phyloP scores from a whole-genome alignment of 371 early-diverging fungal species.

The Circinella minor region DNA sequence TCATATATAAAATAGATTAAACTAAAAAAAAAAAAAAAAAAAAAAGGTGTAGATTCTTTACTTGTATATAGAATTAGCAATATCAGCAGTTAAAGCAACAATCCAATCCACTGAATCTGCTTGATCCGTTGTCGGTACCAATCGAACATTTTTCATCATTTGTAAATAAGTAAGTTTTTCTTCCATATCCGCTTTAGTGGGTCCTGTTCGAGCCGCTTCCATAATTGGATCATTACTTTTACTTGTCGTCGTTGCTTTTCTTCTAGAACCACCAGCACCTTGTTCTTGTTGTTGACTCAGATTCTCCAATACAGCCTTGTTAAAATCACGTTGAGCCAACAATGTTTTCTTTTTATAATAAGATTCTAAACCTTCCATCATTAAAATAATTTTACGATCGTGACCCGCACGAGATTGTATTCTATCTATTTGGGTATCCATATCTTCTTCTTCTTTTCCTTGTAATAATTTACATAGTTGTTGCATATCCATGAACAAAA shows the following conservation, averaged over 20 bases:
- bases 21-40: too few relatives aligned
- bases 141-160: conserved; percentile 48
- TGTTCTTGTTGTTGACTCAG: conserved; percentile 1
- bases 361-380: conserved; percentile 60
- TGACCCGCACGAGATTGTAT: conserved; percentile 20
- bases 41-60: conserved; percentile 19
- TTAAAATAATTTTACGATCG: conserved; percentile 36
- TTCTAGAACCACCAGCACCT: conserved; percentile 6
- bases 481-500: conserved; percentile 46
- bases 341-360: conserved; percentile 51
- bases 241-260: background rate
- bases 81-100: conserved; percentile 61
- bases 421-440: conserved; percentile 27
- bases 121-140: conserved; percentile 47
- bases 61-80: conserved; percentile 65
- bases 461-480: conserved; percentile 31
- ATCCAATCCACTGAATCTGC: conserved; percentile 61
- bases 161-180: conserved; percentile 44
- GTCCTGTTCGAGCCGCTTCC: conserved; percentile 26
- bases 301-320: conserved; percentile 35
- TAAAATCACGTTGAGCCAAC: conserved; percentile 41
- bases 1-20: too few relatives aligned
- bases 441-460: background rate
- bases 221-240: conserved; percentile 16
- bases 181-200: conserved; percentile 38